Conservation (phyloP, 805 yeast genomes). For the Starmera caribaea region DNA sequence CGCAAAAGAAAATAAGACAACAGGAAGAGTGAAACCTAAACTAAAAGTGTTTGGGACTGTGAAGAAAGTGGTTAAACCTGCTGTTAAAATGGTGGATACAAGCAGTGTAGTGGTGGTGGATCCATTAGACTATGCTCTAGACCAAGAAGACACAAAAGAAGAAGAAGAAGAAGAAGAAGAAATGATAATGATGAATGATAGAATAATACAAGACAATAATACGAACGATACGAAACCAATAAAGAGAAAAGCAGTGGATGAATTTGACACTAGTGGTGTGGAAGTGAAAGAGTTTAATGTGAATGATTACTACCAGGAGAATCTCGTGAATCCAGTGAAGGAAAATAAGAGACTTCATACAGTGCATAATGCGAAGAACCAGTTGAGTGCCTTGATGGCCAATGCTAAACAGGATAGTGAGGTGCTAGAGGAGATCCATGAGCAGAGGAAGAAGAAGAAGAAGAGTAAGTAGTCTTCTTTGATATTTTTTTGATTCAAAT, state of each 20-base stretch:
- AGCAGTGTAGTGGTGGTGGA: no score
- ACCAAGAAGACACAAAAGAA: not conserved
- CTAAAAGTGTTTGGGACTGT: no score
- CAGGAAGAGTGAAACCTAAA: no score
- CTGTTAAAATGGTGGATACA: no score
- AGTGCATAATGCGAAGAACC: slow-evolving; percentile 15
- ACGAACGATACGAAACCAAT: no score
- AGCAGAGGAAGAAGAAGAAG: slow-evolving; percentile 10
- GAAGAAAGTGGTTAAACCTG: no score
- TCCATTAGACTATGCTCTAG: no score
- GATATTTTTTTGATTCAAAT: no score
- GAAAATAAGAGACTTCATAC: slow-evolving; percentile 14
- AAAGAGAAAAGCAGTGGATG: not conserved
- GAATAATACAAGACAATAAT: no score
- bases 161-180: slow-evolving; percentile 2
- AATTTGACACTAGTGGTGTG: slow-evolving; percentile 1
- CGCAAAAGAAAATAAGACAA: no score
- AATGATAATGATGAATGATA: not conserved
- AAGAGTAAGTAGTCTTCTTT: no score
- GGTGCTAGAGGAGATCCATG: slow-evolving; percentile 14
- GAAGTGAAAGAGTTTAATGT: slow-evolving; percentile 15
- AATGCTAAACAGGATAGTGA: slow-evolving; percentile 18
- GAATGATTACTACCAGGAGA: slow-evolving; percentile 11
- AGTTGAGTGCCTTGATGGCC: slow-evolving; percentile 17
- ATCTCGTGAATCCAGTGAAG: slow-evolving; percentile 11